phyloP scores from a whole-genome alignment of 179 eudicot species.

The Spergularia azorica region DNA sequence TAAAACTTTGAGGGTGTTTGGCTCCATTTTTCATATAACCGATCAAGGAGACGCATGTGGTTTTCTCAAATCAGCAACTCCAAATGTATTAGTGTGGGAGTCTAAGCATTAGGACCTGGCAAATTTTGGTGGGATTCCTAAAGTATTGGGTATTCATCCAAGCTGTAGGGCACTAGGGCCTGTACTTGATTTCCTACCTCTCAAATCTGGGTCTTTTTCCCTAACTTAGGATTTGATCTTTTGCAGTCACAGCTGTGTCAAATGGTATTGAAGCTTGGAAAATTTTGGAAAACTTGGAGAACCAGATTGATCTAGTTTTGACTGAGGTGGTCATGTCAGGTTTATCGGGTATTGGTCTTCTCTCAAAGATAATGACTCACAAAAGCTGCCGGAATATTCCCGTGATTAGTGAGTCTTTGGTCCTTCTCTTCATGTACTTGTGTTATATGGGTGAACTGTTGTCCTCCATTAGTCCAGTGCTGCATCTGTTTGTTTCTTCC shows the following conservation, averaged over 20 bases:
- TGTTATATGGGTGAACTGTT: neutral
- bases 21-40: too few relatives aligned
- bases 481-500: neutral
- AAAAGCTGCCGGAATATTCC: constrained; percentile 44
- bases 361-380: constrained; percentile 49
- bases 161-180: too few relatives aligned
- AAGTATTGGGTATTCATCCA: neutral
- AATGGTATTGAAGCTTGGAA: constrained; percentile 49
- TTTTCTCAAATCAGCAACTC: too few relatives aligned
- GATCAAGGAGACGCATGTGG: too few relatives aligned
- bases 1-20: too few relatives aligned
- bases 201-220: neutral
- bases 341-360: constrained; percentile 44
- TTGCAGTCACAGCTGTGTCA: constrained; percentile 44
- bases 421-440: constrained; percentile 1
- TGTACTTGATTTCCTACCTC: neutral
- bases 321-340: constrained; percentile 48
- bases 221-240: constrained; percentile 13
- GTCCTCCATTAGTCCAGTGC: neutral
- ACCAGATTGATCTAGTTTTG: constrained; percentile 43
- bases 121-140: neutral
- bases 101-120: too few relatives aligned
- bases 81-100: too few relatives aligned
- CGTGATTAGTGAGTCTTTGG: constrained; percentile 42
- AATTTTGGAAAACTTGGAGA: constrained; percentile 37